Evolutionary conservation across 768 basidiomycete species (phyloP).

Genomic region (Rhodosporidiobolus odoratus): DNA sequence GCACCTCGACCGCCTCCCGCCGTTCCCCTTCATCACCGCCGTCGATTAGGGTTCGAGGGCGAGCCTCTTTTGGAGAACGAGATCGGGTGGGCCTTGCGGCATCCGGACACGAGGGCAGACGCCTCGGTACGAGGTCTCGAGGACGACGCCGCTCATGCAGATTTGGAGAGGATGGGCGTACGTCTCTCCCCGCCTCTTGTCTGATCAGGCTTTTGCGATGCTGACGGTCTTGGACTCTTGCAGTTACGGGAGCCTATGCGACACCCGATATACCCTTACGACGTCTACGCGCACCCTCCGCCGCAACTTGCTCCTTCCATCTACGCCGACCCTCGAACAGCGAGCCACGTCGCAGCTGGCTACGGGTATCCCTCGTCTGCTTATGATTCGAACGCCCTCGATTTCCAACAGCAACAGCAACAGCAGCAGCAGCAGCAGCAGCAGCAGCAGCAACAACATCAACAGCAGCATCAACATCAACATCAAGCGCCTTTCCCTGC

Average conservation of each 20-base stretch:
- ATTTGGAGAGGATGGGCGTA: slow-evolving; percentile 42
- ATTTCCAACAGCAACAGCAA: neutral
- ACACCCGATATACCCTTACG: slow-evolving; percentile 26
- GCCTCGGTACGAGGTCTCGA: slow-evolving; percentile 32
- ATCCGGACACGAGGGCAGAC: slow-evolving; percentile 34
- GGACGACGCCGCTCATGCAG: slow-evolving; percentile 30
- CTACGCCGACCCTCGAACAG: slow-evolving; percentile 19
- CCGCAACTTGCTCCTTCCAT: neutral
- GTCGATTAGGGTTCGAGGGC: slow-evolving; percentile 34
- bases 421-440: slow-evolving; percentile 14
- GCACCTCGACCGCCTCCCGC: slow-evolving; percentile 23
- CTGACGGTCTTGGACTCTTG: neutral
- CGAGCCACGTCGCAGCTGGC: neutral
- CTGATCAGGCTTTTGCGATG: neutral
- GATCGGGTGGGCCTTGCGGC: slow-evolving; percentile 36
- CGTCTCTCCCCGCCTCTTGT: slow-evolving; percentile 5
- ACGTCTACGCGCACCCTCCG: slow-evolving; percentile 10
- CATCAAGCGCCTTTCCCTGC: neutral
- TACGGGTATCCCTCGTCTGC: slow-evolving; percentile 3
- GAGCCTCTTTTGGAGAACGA: slow-evolving; percentile 37
- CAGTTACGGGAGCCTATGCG: slow-evolving; percentile 38
- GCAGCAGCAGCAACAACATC: neutral
- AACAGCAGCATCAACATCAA: neutral
- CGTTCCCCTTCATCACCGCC: slow-evolving; percentile 31
- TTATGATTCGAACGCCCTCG: neutral